A percentile compares a stretch with the other conserved stretches of the same genome.
Conservation (phyloP, 306 rosid genomes). For the Citrullus mucosospermus region DNA sequence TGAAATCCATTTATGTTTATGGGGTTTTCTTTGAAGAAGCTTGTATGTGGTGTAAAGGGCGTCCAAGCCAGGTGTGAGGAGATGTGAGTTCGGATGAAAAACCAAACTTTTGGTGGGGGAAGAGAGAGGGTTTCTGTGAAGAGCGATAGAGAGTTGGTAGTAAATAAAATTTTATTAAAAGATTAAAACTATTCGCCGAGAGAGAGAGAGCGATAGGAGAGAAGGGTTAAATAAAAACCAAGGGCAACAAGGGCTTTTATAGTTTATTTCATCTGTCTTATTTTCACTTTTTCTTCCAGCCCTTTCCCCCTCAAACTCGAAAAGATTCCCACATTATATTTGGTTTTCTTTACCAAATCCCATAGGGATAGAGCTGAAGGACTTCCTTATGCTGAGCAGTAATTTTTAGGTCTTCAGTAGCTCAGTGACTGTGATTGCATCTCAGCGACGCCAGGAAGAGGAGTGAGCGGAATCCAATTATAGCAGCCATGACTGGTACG, state of each 20-base stretch:
- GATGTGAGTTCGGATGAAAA: constrained; percentile 4
- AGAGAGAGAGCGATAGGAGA: background rate
- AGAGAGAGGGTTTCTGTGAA: constrained; percentile 5
- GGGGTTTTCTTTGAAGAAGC: background rate
- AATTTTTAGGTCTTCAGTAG: background rate
- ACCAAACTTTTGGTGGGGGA: background rate
- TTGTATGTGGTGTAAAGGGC: constrained; percentile 10
- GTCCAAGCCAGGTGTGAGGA: constrained; percentile 6
- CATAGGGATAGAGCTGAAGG: background rate
- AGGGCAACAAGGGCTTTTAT: constrained; percentile 4
- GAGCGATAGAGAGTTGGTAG: background rate
- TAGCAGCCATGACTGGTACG: constrained; percentile 55
- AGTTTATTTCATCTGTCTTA: background rate
- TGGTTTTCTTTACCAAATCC: background rate
- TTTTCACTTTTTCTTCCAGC: background rate
- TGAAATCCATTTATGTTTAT: background rate
- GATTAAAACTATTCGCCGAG: background rate
- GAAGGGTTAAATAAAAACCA: background rate
- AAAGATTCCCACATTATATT: background rate
- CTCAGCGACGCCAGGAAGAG: background rate
- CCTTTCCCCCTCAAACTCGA: background rate
- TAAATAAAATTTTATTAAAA: background rate
- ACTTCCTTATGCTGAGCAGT: background rate
- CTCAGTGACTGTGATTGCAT: background rate
- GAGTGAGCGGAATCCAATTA: background rate